Base-by-base conservation (phyloP, 225 moss, liverwort and hornwort genomes). In the Neckera pumila region DNA sequence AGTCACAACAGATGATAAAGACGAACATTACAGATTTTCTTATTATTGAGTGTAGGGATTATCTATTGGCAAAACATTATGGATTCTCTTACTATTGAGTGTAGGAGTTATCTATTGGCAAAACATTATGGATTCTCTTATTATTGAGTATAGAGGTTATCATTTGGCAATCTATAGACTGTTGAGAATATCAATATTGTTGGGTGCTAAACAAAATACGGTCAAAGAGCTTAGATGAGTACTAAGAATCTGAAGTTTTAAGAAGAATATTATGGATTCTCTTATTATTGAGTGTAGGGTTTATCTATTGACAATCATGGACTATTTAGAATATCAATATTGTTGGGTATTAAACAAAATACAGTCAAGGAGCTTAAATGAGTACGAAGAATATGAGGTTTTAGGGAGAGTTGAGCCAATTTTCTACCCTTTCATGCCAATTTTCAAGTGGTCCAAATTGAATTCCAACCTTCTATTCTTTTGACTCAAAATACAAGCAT, bases 341-440 rank as follows among this genome's bases (percentile, higher is more conserved):
- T 4, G 0, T 31, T 49, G 7, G 49, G 11, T 3, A 1, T 4
- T 19, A 14, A 36, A 36, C 3, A 53, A 6, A 76, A 76, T 5
- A 34, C 0, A 6, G 8, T 1, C 2, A 14, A 36, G 10, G 14
- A 36, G 1, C 3, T 34, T 54, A 14, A 3, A 76, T 76, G 26
- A 2, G 2, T 9, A 53, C 34, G 34, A 34, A 20, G 8, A 33
- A 76, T 51, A 0, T 33, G 8, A 49, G 12, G 7, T 31, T 74
- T 47, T 31, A 74, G 33, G 1, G 21, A 51, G 4, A 76, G 2
- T 34, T 12, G 13, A 34, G 2, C 2, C 0, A 1, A 18, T 49
- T 31, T 0, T 7, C 7, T 1, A 72, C 10, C 5, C 1, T 72
- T 43, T 10, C 14, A 26, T 5, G 3, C 28, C 7, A 74, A 7